Evolutionary conservation across 768 basidiomycete species (phyloP), one percentile per base, ranked within the genome.

Genomic region (Podaxis sp.): DNA sequence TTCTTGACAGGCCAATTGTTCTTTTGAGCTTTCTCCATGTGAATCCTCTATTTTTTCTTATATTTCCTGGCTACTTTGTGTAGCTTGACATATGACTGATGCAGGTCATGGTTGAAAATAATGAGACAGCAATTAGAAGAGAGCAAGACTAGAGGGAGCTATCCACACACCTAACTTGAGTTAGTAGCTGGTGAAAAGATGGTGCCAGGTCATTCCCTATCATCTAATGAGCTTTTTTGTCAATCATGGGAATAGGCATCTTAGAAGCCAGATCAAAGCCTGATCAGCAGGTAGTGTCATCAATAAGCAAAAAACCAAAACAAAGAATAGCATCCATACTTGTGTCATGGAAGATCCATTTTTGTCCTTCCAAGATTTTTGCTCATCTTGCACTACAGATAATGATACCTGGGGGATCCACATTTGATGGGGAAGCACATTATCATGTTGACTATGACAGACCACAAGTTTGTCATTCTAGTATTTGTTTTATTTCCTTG

Each of bases 331-430:
- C 18, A 3, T 35, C 35, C 44, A 14, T 61, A 73, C 72, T 64
- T 71, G 67, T 0, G 77, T 76, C 76, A 79, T 76, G 0, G 76
- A 76, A 0, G 64, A 62, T 1, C 77, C 77, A 50, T 73, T 65
- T 0, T 50, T 57, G 53, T 71, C 72, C 36, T 77, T 74, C 76
- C 76, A 77, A 13, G 76, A 69, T 28, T 68, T 54, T 61, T 79
- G 76, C 21, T 69, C 67, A 58, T 79, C 77, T 55, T 73, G 73
- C 9, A 74, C 72, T 0, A 77, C 74, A 0, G 74, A 71, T 37
- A 79, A 50, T 7, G 74, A 72, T 21, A 77, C 73, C 76, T 78
- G 37, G 2, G 13, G 5, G 7, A 25, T 10, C 11, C 28, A 7
- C 3, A 23, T 50, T 10, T 37, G 1, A 32, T 32, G 32, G 7